A percentile compares a stretch with the other conserved stretches of the same genome.
These are phyloP conservation scores for Mrakia blollopis DNA, from an alignment of 768 basidiomycete genomes.

Conservation along the genomic window DNA sequence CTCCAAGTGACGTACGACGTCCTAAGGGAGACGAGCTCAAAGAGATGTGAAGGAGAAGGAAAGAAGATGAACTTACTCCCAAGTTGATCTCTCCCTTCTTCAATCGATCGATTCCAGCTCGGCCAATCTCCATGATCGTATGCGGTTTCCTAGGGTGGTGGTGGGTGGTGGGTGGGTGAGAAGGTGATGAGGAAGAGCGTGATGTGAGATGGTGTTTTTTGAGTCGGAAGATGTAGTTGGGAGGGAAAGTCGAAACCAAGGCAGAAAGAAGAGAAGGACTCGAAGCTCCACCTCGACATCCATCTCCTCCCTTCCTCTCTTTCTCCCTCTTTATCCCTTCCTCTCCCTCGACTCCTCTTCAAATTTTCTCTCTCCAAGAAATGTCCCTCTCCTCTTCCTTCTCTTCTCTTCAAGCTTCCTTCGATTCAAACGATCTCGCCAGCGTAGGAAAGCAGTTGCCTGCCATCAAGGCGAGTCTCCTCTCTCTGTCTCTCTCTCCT, in stretches of 20 bases:
- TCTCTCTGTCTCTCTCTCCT: not conserved
- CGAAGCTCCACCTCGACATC: not conserved
- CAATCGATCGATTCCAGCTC: conserved; percentile 72
- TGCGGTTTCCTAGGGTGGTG: conserved; percentile 49
- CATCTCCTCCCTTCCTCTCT: conserved; percentile 48
- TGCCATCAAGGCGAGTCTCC: not conserved
- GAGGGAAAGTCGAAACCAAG: not conserved
- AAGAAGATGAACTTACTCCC: conserved; percentile 58
- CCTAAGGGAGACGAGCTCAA: not conserved
- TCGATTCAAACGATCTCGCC: conserved; percentile 63
- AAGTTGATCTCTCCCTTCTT: conserved; percentile 96
- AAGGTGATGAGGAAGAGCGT: conserved; percentile 39
- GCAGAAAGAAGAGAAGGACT: too few species aligned
- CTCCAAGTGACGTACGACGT: not conserved
- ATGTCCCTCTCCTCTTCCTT: conserved; percentile 9
- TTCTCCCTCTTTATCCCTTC: conserved; percentile 33
- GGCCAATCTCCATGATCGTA: conserved; percentile 44
- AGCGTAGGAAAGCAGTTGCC: conserved; percentile 60
- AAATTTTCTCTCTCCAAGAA: not conserved
- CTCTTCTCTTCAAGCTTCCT: conserved; percentile 39
- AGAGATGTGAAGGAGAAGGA: not conserved
- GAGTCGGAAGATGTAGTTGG: not conserved
- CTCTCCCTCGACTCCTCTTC: conserved; percentile 15
- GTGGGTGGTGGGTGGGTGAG: conserved; percentile 35
- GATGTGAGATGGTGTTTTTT: not conserved